These are phyloP conservation scores for Rhexocercosporidium sp. DNA, from an alignment of 2,329 filamentous ascomycete species.

Conservation along the genomic window DNA sequence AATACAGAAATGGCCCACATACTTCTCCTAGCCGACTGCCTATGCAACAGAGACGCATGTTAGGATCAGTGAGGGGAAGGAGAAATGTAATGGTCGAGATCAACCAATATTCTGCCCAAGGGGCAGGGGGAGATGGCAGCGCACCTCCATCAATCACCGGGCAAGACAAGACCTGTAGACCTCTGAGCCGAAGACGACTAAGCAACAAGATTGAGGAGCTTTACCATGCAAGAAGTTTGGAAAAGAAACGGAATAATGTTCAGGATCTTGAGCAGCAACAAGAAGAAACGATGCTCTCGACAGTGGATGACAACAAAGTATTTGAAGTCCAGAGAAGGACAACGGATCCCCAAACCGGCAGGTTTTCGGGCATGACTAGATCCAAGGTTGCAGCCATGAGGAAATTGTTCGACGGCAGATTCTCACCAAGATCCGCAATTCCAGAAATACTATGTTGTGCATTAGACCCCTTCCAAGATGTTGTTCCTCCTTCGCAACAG, in stretches of 20 bases:
- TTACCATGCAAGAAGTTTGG: constrained; percentile 32
- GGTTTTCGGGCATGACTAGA: background rate
- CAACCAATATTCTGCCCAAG: background rate
- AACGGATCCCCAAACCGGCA: background rate
- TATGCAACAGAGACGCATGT: background rate
- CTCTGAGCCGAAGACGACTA: constrained; percentile 20
- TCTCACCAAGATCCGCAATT: background rate
- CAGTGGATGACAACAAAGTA: background rate
- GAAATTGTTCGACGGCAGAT: constrained; percentile 31
- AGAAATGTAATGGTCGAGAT: background rate
- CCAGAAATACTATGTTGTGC: constrained; percentile 2
- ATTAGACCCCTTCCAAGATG: background rate
- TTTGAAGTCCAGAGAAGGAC: background rate
- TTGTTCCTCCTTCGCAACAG: background rate
- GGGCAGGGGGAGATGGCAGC: constrained; percentile 10
- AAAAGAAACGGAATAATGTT: constrained; percentile 20
- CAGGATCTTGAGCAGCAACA: background rate
- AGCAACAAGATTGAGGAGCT: constrained; percentile 36
- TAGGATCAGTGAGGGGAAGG: background rate
- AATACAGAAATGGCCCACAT: background rate
- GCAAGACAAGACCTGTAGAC: constrained; percentile 9
- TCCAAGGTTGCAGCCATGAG: constrained; percentile 36
- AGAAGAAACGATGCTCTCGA: background rate
- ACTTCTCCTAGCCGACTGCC: background rate
- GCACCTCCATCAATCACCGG: background rate